phyloP scores from a whole-genome alignment of 306 rosid species.

The Lotus japonicus region DNA sequence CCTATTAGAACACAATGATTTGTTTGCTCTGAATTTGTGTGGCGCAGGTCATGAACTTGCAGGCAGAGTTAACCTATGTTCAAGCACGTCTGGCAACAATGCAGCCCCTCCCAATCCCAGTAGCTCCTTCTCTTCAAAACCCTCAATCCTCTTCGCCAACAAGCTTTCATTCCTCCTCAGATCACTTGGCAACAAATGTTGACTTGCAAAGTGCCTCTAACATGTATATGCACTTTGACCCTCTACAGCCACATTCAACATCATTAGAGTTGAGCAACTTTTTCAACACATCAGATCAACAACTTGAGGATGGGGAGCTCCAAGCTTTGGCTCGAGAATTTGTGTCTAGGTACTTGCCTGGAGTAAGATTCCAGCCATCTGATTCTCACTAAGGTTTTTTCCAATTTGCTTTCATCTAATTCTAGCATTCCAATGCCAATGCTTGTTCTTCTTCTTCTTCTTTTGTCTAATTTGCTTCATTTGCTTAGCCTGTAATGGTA shows the following conservation, averaged over 20 bases:
- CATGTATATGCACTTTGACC: constrained; percentile 36
- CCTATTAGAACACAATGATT: background rate
- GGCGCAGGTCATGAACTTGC: constrained; percentile 68
- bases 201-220: constrained; percentile 27
- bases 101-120: constrained; percentile 29
- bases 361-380: constrained; percentile 47
- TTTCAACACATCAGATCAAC: constrained; percentile 31
- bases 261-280: constrained; percentile 23
- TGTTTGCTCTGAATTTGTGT: background rate
- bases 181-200: constrained; percentile 16
- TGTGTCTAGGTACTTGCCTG: constrained; percentile 56
- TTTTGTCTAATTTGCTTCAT: background rate
- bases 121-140: constrained; percentile 9
- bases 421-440: background rate
- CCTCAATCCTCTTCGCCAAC: constrained; percentile 17
- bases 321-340: constrained; percentile 58
- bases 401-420: background rate
- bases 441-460: background rate
- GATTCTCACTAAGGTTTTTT: constrained; percentile 24
- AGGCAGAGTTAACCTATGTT: constrained; percentile 67
- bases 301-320: constrained; percentile 43
- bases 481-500: background rate
- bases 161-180: constrained; percentile 26
- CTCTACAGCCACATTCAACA: constrained; percentile 25
- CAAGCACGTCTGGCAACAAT: constrained; percentile 66